A percentile compares a stretch with the other conserved stretches of the same genome.
Conservation (phyloP, 345 rosid genomes). For the Heritiera fomes region DNA sequence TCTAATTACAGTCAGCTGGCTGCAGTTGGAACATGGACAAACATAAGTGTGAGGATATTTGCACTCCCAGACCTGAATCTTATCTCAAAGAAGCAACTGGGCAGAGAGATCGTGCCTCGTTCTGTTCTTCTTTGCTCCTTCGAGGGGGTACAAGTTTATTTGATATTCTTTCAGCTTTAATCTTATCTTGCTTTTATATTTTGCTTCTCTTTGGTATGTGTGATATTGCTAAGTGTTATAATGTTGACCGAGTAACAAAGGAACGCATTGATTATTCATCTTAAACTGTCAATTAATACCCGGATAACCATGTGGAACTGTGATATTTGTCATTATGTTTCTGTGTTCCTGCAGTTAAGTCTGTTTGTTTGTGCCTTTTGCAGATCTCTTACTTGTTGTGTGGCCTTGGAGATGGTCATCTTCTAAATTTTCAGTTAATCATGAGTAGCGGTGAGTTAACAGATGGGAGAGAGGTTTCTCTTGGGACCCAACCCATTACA, state of each 20-base stretch:
- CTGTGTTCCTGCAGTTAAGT: neutral
- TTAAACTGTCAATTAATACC: neutral
- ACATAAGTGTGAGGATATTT: slow-evolving; percentile 80
- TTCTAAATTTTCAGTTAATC: slow-evolving; percentile 77
- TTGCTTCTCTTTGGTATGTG: neutral
- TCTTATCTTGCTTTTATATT: neutral
- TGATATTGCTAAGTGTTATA: neutral
- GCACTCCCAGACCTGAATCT: slow-evolving; percentile 82
- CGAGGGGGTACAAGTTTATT: slow-evolving; percentile 75
- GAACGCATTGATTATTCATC: slow-evolving; percentile 11
- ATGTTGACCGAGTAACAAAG: neutral
- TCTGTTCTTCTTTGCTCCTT: slow-evolving; percentile 89
- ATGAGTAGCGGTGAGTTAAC: slow-evolving; percentile 68
- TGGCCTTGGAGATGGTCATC: slow-evolving; percentile 98
- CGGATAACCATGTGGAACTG: neutral
- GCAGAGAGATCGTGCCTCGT: slow-evolving; percentile 96
- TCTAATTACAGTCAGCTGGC: slow-evolving; percentile 78
- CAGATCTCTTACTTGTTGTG: slow-evolving; percentile 92
- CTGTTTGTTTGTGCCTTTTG: slow-evolving; percentile 16
- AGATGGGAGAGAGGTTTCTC: slow-evolving; percentile 82
- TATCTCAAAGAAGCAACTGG: slow-evolving; percentile 76
- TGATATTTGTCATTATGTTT: neutral
- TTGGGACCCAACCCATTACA: slow-evolving; percentile 94
- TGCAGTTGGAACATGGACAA: slow-evolving; percentile 99
- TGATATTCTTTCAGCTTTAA: neutral